Evolutionary conservation across 208 protist species (phyloP), one percentile per base, ranked within the genome.

Genomic region (Hexamita inflata): DNA sequence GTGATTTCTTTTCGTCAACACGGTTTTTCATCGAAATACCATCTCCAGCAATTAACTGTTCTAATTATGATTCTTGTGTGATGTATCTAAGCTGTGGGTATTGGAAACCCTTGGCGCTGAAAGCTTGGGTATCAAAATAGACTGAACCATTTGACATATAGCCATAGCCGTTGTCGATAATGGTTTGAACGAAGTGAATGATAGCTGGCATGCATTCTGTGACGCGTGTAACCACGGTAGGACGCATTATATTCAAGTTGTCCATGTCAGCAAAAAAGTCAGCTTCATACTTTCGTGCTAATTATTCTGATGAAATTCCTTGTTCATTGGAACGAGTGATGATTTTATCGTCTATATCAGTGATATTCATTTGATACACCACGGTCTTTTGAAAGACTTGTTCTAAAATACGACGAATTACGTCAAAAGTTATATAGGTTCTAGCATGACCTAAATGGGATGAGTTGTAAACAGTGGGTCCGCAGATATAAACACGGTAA

Each of bases 341-440:
- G 62, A 90, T 90, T 77, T 98, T 98, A 84, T 98, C 95, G 77
- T 98, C 95, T 77, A 98, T 92, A 79, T 98, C 94, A 26, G 95
- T 98, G 61, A 98, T 94, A 82, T 97, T 97, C 90, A 97, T 94
- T 0, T 90, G 86, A 64, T 90, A 91, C 9, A 85, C 38, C 0
- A 97, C 83, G 15, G 88, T 77, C 76, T 92, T 94, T 29, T 85
- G 80, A 79, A 97, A 96, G 83, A 96, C 97, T 60, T 97, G 86
- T 68, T 89, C 83, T 83, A 97, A 86, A 39, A 97, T 91, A 59
- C 93, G 86, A 53, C 93, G 86, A 34, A 98, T 77, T 77, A 97
- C 94, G 80, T 98, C 95, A 78, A 97, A 94, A 39, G 86, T 92
- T 42, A 98, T 80, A 80, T 98, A 98, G n/a, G 90, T 90, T 57